phyloP scores from a whole-genome alignment of 371 early-diverging fungal genomes.

The Mucor sp. region DNA sequence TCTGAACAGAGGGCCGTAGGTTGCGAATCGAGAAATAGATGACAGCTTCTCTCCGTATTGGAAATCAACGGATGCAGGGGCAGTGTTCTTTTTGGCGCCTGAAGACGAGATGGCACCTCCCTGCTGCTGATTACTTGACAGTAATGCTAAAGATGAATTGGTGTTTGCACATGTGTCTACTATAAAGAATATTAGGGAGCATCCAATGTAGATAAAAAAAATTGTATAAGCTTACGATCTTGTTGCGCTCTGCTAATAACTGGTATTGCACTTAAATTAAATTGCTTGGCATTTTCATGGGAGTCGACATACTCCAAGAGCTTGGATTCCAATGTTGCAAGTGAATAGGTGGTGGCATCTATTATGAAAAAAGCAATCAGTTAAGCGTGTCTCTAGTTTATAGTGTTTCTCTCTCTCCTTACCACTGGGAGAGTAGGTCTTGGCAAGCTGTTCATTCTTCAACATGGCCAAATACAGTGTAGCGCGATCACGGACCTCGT shows the following conservation, averaged over 20 bases:
- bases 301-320: constrained; percentile 79
- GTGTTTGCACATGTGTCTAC: constrained; percentile 2
- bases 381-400: not conserved
- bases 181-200: constrained; percentile 26
- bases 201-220: constrained; percentile 5
- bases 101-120: constrained; percentile 65
- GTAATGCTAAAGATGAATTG: not conserved
- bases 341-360: constrained; percentile 81
- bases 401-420: constrained; percentile 31
- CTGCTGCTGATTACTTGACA: constrained; percentile 5
- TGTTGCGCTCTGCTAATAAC: constrained; percentile 70
- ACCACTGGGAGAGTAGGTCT: constrained; percentile 69
- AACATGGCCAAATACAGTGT: constrained; percentile 85
- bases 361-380: not conserved
- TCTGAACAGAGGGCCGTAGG: constrained; percentile 85
- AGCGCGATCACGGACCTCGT: constrained; percentile 98
- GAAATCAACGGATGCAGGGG: not conserved
- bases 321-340: constrained; percentile 84
- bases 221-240: constrained; percentile 35
- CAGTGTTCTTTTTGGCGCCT: constrained; percentile 34
- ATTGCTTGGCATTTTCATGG: constrained; percentile 53
- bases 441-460: constrained; percentile 58
- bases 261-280: constrained; percentile 82
- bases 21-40: constrained; percentile 79
- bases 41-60: constrained; percentile 49